Percentiles rank a stretch among this genome's conserved stretches.
These are phyloP conservation scores for Lasiodiplodia sp. DNA, from an alignment of 2,329 filamentous ascomycete species.

Conservation along the genomic window DNA sequence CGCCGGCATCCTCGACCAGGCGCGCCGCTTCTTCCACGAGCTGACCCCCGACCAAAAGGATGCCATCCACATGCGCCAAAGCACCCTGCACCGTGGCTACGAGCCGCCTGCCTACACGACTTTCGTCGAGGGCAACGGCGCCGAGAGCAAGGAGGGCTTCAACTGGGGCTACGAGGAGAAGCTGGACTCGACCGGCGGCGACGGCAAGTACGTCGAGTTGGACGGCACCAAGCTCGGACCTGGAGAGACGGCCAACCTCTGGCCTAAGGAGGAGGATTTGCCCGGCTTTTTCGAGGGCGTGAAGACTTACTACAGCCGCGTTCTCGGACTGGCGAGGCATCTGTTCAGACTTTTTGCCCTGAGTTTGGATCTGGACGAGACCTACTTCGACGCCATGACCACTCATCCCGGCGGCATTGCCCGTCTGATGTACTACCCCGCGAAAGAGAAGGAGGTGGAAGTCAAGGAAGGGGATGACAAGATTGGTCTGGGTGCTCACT, in stretches of 20 bases:
- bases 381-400: conserved; percentile 50
- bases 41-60: conserved; percentile 46
- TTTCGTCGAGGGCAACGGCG: conserved; percentile 44
- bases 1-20: conserved; percentile 45
- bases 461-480: conserved; percentile 27
- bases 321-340: conserved; percentile 49
- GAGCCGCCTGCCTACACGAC: conserved; percentile 52
- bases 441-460: conserved; percentile 32
- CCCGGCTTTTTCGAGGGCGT: conserved; percentile 49
- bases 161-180: conserved; percentile 53
- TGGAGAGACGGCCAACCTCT: conserved; percentile 46
- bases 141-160: conserved; percentile 53
- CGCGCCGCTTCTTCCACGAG: conserved; percentile 47
- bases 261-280: conserved; percentile 49
- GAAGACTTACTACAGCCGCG: conserved; percentile 48
- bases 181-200: conserved; percentile 50
- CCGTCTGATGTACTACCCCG: conserved; percentile 51
- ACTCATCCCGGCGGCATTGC: conserved; percentile 52
- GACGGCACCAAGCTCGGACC: conserved; percentile 41
- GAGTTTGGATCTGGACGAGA: conserved; percentile 46
- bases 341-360: conserved; percentile 52
- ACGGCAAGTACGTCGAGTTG: conserved; percentile 51
- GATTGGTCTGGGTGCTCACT: conserved; percentile 30
- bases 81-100: conserved; percentile 50
- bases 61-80: conserved; percentile 48